Conservation (phyloP, 139 green algal genomes). For the Chlamydomonas schloesseri region DNA sequence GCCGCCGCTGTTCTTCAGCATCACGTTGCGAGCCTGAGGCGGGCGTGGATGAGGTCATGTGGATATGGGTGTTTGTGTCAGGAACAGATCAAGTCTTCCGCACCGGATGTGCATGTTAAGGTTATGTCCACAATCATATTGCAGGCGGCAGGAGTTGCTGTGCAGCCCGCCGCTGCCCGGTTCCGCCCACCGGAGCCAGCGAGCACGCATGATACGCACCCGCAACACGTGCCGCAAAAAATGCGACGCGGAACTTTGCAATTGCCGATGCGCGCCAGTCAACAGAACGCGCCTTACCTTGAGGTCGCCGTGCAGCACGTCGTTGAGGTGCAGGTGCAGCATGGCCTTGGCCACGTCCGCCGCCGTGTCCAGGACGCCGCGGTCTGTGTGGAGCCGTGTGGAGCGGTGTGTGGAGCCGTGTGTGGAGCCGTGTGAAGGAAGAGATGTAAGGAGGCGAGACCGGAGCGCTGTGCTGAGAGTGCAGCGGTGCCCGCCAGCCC, state of each 20-base stretch:
- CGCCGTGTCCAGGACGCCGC: constrained; percentile 26
- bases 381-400: not conserved
- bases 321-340: constrained; percentile 65
- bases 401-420: too few relatives aligned
- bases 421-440: too few relatives aligned
- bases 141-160: too few relatives aligned
- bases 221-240: too few relatives aligned
- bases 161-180: too few relatives aligned
- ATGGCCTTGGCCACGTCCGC: constrained; percentile 52
- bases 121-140: too few relatives aligned
- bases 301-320: constrained; percentile 35
- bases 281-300: too few relatives aligned
- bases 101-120: not conserved
- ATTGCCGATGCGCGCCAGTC: too few relatives aligned
- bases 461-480: not conserved
- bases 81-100: not conserved
- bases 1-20: constrained; percentile 65
- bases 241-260: too few relatives aligned
- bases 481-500: too few relatives aligned
- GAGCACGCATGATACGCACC: too few relatives aligned
- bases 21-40: constrained; percentile 64
- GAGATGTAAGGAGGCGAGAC: not conserved
- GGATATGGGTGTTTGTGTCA: not conserved
- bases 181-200: too few relatives aligned
- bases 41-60: not conserved